Conservation (phyloP, 192 early-diverging fungal genomes). For the Dispira simplex region DNA sequence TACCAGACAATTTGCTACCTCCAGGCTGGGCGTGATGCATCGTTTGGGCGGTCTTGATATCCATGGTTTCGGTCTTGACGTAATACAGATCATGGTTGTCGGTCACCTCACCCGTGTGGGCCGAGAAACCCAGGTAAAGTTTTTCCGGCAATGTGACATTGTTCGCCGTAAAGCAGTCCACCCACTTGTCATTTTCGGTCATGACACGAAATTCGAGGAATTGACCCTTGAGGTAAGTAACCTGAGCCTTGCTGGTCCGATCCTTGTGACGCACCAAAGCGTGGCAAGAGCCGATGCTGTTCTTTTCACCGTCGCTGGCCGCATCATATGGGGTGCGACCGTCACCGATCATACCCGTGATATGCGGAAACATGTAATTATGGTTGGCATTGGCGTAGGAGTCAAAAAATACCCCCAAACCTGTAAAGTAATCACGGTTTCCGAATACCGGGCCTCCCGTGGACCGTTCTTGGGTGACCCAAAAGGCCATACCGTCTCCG, state of each 20-base stretch:
- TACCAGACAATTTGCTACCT: not conserved
- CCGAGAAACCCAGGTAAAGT: slow-evolving; percentile 82
- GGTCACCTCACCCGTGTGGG: slow-evolving; percentile 79
- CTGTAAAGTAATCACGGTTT: slow-evolving; percentile 68
- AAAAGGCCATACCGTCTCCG: slow-evolving; percentile 96
- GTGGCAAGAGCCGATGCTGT: slow-evolving; percentile 47
- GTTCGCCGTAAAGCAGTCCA: slow-evolving; percentile 64
- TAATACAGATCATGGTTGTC: slow-evolving; percentile 39
- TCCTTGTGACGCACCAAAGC: slow-evolving; percentile 61
- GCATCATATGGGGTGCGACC: slow-evolving; percentile 77
- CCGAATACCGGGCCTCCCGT: slow-evolving; percentile 79
- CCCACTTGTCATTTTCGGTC: slow-evolving; percentile 49
- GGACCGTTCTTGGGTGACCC: slow-evolving; percentile 64
- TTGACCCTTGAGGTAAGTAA: slow-evolving; percentile 58
- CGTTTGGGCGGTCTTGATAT: not conserved
- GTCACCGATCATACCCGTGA: slow-evolving; percentile 90
- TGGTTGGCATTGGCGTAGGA: slow-evolving; percentile 78
- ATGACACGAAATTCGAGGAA: slow-evolving; percentile 32
- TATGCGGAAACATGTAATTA: slow-evolving; percentile 59
- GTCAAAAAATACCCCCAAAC: slow-evolving; percentile 93
- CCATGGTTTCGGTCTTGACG: slow-evolving; percentile 13
- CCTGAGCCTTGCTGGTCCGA: slow-evolving; percentile 39
- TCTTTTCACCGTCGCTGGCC: slow-evolving; percentile 62
- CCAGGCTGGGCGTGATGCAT: not conserved
- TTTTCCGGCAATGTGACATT: slow-evolving; percentile 64